Conservation (phyloP, 75 land plant species). For the Pinus tabuliformis region DNA sequence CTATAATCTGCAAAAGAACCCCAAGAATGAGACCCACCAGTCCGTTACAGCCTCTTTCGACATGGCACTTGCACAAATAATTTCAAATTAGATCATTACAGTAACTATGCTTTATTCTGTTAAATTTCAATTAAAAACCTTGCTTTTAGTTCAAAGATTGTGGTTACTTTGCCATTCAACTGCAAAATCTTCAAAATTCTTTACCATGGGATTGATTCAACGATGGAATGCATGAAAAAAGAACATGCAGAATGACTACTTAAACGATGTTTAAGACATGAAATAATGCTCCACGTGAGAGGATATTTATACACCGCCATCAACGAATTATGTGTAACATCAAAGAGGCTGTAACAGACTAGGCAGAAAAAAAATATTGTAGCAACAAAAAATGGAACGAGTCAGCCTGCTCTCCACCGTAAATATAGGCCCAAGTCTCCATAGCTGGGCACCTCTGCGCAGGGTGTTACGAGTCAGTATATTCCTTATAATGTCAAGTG, state of each 20-base stretch:
- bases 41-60: no score
- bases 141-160: background rate
- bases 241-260: background rate
- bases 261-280: background rate
- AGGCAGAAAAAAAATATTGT: background rate
- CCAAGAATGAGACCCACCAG: conserved; percentile 1
- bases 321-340: background rate
- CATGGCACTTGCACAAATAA: background rate
- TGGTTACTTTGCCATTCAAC: background rate
- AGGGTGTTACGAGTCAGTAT: background rate
- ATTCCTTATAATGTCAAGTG: background rate
- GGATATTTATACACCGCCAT: background rate
- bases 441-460: background rate
- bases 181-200: background rate
- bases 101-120: background rate
- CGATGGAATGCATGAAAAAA: background rate
- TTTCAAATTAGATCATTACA: background rate
- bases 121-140: background rate
- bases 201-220: background rate
- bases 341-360: background rate
- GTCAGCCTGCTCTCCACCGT: background rate
- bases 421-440: background rate
- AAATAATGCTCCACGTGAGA: background rate
- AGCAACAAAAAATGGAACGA: background rate
- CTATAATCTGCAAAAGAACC: no score